Evolutionary conservation across 768 basidiomycete species (phyloP).

Genomic region (Boletellus emodensis): DNA sequence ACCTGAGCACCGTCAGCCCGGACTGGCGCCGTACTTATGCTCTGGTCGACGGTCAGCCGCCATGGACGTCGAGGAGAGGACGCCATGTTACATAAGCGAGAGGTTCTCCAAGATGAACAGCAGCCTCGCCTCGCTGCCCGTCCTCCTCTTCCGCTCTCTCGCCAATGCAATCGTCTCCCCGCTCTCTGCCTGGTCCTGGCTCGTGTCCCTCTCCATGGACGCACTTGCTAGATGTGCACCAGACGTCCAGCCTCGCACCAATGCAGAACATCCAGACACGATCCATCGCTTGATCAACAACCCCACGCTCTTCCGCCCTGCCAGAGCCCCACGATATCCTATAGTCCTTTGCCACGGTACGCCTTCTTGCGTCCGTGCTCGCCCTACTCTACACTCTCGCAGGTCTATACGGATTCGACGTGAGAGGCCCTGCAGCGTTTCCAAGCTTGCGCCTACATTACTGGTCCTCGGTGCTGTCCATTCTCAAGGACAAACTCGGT

Average conservation of each 20-base stretch:
- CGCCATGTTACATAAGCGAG: conserved; percentile 7
- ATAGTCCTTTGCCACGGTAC: conserved; percentile 95
- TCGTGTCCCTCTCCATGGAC: conserved; percentile 5
- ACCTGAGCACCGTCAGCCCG: too few species aligned
- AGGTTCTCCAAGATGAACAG: conserved; percentile 33
- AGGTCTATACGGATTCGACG: conserved; percentile 96
- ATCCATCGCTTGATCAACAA: conserved; percentile 72
- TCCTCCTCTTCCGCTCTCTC: conserved; percentile 59
- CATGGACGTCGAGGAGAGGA: too few species aligned
- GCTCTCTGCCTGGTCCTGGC: conserved; percentile 13
- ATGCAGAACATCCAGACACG: conserved; percentile 35
- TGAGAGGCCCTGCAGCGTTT: conserved; percentile 76
- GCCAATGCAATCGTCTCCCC: conserved; percentile 49
- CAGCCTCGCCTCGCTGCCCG: conserved; percentile 42
- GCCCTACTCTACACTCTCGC: conserved; percentile 4
- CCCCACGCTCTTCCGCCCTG: conserved; percentile 74
- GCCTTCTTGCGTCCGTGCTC: background rate
- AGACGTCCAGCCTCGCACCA: conserved; percentile 9
- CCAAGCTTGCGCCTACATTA: conserved; percentile 87
- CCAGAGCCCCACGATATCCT: conserved; percentile 79
- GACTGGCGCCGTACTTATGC: too few species aligned
- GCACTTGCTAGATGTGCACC: background rate
- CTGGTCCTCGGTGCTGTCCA: conserved; percentile 84
- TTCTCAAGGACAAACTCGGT: conserved; percentile 75
- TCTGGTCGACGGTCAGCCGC: too few species aligned